Percentiles rank a stretch among this genome's conserved stretches.
Evolutionary conservation across 352 stramenopile genomes (phyloP).

Genomic region (Peronospora belbahrii): DNA sequence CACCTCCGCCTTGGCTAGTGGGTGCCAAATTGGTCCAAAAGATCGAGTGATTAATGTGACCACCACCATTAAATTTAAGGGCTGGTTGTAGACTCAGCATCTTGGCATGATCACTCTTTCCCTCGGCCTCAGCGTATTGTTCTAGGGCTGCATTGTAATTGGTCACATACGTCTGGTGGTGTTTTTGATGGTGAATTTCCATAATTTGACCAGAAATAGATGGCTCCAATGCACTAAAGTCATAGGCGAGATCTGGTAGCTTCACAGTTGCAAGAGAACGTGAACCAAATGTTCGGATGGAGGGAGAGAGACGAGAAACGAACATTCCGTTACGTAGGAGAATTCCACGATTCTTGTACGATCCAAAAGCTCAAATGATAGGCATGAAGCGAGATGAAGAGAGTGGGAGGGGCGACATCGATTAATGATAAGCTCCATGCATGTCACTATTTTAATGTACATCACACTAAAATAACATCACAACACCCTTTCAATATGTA

Average conservation of each 20-base stretch:
- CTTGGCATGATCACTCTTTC: slow-evolving; percentile 82
- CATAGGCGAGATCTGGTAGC: slow-evolving; percentile 82
- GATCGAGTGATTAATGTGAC: slow-evolving; percentile 98
- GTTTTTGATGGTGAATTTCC: slow-evolving; percentile 94
- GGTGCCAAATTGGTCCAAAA: slow-evolving; percentile 97
- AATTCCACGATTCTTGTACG: too few relatives aligned
- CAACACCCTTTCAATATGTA: too few relatives aligned
- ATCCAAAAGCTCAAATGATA: slow-evolving; percentile 29
- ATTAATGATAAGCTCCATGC: not conserved
- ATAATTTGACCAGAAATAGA: slow-evolving; percentile 87
- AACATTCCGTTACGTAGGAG: slow-evolving; percentile 10
- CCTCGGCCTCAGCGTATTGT: slow-evolving; percentile 88
- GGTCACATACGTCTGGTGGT: slow-evolving; percentile 95
- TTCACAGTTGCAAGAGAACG: slow-evolving; percentile 60
- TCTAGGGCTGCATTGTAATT: slow-evolving; percentile 93
- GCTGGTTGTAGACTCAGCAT: slow-evolving; percentile 88
- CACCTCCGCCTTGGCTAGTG: slow-evolving; percentile 61
- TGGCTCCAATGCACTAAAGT: slow-evolving; percentile 84
- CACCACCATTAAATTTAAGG: slow-evolving; percentile 97
- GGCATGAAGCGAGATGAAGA: slow-evolving; percentile 18
- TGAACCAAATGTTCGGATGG: slow-evolving; percentile 10
- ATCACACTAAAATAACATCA: too few relatives aligned
- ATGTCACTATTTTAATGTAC: not conserved
- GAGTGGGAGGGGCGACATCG: slow-evolving; percentile 14
- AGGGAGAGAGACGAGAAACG: slow-evolving; percentile 12